These are phyloP conservation scores for Peltaster fructicola DNA, from an alignment of 2,329 filamentous ascomycete species.

Conservation along the genomic window DNA sequence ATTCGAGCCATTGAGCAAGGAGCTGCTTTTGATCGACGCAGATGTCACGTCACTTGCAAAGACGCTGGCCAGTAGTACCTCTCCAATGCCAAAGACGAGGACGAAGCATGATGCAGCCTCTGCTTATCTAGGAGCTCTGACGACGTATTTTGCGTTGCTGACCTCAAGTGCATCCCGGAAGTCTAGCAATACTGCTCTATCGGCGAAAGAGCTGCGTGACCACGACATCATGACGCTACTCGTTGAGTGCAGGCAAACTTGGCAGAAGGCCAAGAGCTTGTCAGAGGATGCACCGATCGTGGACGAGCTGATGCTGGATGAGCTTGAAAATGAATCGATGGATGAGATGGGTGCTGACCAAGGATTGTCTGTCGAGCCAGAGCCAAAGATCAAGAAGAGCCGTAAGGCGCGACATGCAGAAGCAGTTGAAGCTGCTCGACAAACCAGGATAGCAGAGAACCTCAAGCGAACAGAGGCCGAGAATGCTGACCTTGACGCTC, in stretches of 20 bases:
- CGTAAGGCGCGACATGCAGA: conserved; percentile 34
- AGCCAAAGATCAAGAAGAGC: conserved; percentile 16
- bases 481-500: conserved; percentile 51
- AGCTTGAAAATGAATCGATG: conserved; percentile 2
- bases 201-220: conserved; percentile 65
- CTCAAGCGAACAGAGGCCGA: conserved; percentile 46
- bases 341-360: conserved; percentile 1
- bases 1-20: conserved; percentile 68
- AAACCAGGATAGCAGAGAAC: conserved; percentile 35
- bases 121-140: conserved; percentile 70
- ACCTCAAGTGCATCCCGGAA: conserved; percentile 52
- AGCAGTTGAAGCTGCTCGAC: conserved; percentile 36
- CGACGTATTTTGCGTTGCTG: conserved; percentile 90
- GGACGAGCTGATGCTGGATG: not conserved
- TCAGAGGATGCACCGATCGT: conserved; percentile 7
- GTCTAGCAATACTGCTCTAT: conserved; percentile 39
- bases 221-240: conserved; percentile 82
- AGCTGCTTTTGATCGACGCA: too few relatives aligned
- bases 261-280: conserved; percentile 57
- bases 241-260: conserved; percentile 61
- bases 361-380: conserved; percentile 1
- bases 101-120: conserved; percentile 66
- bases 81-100: conserved; percentile 6
- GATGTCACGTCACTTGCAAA: too few relatives aligned
- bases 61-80: conserved; percentile 1